phyloP scores from a whole-genome alignment of 768 basidiomycete genomes.

The Naganishia vaughanmartiniae region DNA sequence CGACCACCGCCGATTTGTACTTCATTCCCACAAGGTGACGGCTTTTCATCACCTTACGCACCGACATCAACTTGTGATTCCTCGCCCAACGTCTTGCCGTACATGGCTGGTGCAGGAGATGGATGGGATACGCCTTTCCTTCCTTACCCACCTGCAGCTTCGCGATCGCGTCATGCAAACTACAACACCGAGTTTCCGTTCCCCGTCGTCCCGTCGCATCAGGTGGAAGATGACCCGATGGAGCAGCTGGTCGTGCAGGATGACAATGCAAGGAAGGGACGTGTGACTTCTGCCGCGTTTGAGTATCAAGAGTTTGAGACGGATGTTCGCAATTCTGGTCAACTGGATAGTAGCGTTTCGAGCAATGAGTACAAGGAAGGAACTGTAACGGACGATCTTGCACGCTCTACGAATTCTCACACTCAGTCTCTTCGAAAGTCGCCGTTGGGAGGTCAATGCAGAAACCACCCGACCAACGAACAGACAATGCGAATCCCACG shows the following conservation, averaged over 20 bases:
- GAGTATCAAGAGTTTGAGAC: conserved; percentile 31
- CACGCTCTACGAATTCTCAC: no score
- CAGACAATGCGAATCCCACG: not conserved
- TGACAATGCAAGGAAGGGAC: not conserved
- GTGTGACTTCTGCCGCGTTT: conserved; percentile 22
- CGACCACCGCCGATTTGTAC: conserved; percentile 9
- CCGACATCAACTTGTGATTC: not conserved
- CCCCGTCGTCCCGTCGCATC: not conserved
- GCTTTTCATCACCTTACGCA: not conserved
- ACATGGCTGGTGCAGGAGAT: conserved; percentile 27
- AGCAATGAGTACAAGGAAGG: not conserved
- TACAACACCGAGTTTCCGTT: conserved; percentile 19
- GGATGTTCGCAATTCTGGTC: not conserved
- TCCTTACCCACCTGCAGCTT: not conserved
- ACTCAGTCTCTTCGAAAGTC: not conserved
- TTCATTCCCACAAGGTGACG: not conserved
- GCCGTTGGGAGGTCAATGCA: no score
- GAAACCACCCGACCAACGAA: not conserved
- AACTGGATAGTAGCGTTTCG: not conserved
- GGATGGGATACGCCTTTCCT: conserved; percentile 29
- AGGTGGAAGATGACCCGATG: conserved; percentile 1
- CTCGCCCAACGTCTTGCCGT: conserved; percentile 13
- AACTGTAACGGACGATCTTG: not conserved
- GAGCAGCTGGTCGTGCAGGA: not conserved
- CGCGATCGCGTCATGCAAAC: not conserved